Evolutionary conservation across 164 flowering plant genomes (phyloP).

Genomic region (Chimonanthus praecox): DNA sequence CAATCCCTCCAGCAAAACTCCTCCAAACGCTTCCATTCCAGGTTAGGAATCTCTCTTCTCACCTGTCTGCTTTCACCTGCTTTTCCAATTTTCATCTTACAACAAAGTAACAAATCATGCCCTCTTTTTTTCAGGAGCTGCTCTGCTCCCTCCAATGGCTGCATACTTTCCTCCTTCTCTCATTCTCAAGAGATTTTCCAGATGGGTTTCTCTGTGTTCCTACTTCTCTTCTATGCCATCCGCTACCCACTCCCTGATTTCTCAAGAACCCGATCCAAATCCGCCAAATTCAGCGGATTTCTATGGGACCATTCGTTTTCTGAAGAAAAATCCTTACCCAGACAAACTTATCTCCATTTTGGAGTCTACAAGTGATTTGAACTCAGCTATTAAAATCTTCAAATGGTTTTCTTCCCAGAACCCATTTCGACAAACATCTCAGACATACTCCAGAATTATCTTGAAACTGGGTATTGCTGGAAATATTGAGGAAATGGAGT

Average conservation of each 20-base stretch:
- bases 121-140: background rate
- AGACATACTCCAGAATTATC: conserved; percentile 41
- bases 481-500: conserved; percentile 42
- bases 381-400: conserved; percentile 47
- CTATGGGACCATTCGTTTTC: conserved; percentile 30
- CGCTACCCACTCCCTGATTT: conserved; percentile 15
- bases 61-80: background rate
- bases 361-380: conserved; percentile 35
- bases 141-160: background rate
- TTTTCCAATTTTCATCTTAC: background rate
- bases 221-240: conserved; percentile 39
- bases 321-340: conserved; percentile 34
- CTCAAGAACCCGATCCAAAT: conserved; percentile 22
- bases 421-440: conserved; percentile 35
- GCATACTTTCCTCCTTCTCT: background rate
- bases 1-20: background rate
- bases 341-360: conserved; percentile 42
- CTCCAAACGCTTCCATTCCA: background rate
- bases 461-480: conserved; percentile 58
- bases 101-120: background rate
- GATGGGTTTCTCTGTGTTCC: background rate
- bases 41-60: background rate
- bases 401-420: conserved; percentile 58
- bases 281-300: conserved; percentile 17
- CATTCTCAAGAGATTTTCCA: background rate